Conservation (phyloP, 768 basidiomycete species). For the Lepiota brunneoincarnata region DNA sequence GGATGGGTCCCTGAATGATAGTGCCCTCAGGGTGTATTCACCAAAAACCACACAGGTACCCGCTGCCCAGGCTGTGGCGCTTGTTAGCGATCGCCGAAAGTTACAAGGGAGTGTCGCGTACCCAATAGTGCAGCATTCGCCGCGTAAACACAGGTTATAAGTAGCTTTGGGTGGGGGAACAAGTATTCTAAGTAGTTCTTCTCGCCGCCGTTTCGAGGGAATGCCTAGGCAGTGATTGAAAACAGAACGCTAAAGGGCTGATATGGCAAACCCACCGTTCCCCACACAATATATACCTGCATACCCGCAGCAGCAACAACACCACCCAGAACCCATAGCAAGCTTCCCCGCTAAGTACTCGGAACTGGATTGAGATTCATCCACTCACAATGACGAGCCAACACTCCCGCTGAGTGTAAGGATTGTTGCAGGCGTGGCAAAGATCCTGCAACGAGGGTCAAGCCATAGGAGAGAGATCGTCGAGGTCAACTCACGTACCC, state of each 20-base stretch:
- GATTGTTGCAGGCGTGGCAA: constrained; percentile 33
- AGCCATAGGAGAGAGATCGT: background rate
- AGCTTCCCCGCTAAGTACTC: constrained; percentile 12
- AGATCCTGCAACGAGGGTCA: constrained; percentile 22
- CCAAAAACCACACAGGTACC: constrained; percentile 53
- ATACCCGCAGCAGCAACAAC: constrained; percentile 32
- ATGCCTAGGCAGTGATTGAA: constrained; percentile 26
- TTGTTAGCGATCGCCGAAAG: background rate
- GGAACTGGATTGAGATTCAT: background rate
- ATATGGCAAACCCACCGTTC: constrained; percentile 23
- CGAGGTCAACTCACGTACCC: constrained; percentile 21
- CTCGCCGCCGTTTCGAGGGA: constrained; percentile 59
- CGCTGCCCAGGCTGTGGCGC: constrained; percentile 15
- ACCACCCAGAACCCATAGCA: constrained; percentile 36
- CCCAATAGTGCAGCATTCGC: constrained; percentile 46
- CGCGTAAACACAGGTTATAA: constrained; percentile 51
- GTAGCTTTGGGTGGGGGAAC: constrained; percentile 47
- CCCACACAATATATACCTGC: constrained; percentile 35
- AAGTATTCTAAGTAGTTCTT: constrained; percentile 63
- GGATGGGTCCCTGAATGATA: constrained; percentile 15
- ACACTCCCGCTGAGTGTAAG: constrained; percentile 29
- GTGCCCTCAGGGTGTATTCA: constrained; percentile 37
- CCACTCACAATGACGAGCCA: constrained; percentile 28
- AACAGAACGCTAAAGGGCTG: background rate
- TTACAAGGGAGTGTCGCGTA: background rate